phyloP scores from a whole-genome alignment of 2,329 filamentous ascomycete species.

The Aspergillus puulaauensis region DNA sequence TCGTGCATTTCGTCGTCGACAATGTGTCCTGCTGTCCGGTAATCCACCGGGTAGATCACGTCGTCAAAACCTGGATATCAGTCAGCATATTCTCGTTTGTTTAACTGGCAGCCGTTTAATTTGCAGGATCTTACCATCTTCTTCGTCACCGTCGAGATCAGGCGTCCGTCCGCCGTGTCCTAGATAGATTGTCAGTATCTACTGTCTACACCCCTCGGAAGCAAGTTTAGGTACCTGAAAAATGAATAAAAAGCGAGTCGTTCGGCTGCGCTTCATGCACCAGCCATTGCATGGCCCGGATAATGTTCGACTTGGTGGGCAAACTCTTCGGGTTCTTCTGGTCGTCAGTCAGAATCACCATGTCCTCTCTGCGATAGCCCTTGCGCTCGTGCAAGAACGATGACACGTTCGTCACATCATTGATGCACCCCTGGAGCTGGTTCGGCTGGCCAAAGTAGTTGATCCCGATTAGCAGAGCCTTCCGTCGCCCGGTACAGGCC shows the following conservation, averaged over 20 bases:
- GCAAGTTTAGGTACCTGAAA: constrained; percentile 65
- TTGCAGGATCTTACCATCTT: constrained; percentile 52
- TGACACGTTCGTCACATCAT: constrained; percentile 97
- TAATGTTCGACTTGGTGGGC: constrained; percentile 90
- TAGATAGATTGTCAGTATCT: constrained; percentile 25
- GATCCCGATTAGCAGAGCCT: constrained; percentile 89
- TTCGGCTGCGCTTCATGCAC: constrained; percentile 90
- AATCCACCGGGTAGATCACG: constrained; percentile 76
- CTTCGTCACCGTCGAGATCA: constrained; percentile 72
- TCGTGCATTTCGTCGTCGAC: constrained; percentile 77
- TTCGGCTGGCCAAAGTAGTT: constrained; percentile 94
- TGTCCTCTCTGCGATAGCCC: constrained; percentile 90
- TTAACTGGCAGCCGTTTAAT: too few species aligned
- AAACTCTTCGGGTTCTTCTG: constrained; percentile 97
- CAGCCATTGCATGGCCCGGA: constrained; percentile 98
- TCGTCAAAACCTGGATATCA: constrained; percentile 61
- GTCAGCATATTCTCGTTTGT: not conserved
- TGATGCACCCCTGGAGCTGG: constrained; percentile 88
- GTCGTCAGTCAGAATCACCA: constrained; percentile 95
- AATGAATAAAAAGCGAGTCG: constrained; percentile 95
- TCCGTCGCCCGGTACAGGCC: constrained; percentile 80
- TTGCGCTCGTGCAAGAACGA: constrained; percentile 80
- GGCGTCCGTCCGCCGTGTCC: constrained; percentile 74
- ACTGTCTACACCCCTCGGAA: not conserved
- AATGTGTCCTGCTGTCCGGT: constrained; percentile 67